These are phyloP conservation scores for Syzygium syzygioides DNA, from an alignment of 441 rosid genomes.

Conservation along the genomic window DNA sequence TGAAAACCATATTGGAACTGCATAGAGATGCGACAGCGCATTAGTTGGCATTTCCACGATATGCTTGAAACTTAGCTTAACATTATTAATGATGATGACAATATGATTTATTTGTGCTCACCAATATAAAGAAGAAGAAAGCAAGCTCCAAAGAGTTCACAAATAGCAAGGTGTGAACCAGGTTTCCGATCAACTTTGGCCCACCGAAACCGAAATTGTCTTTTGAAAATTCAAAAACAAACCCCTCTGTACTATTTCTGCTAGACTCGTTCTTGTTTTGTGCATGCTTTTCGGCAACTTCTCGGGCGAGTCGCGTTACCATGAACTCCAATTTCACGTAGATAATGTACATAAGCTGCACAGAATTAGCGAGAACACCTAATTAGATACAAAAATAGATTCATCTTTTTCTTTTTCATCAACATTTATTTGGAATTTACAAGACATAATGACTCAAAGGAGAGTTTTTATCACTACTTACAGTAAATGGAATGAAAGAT, in stretches of 20 bases:
- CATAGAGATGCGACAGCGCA: not conserved
- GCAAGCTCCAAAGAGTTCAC: constrained; percentile 79
- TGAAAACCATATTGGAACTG: constrained; percentile 57
- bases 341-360: constrained; percentile 63
- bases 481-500: not conserved
- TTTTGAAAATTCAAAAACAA: constrained; percentile 65
- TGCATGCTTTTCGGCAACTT: constrained; percentile 47
- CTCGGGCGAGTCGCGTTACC: constrained; percentile 58
- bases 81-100: too few relatives aligned
- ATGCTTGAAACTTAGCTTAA: not conserved
- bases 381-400: too few relatives aligned
- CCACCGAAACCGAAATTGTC: constrained; percentile 64
- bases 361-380: not conserved
- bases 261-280: fast-evolving
- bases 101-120: constrained; percentile 5
- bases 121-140: constrained; percentile 73
- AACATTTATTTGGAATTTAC: not conserved
- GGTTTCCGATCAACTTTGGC: constrained; percentile 47
- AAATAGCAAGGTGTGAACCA: constrained; percentile 74
- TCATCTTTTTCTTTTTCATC: not conserved
- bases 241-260: constrained; percentile 34
- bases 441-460: not conserved
- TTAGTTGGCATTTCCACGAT: not conserved
- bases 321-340: constrained; percentile 74
- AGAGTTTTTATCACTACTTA: not conserved